A percentile compares a stretch with the other conserved stretches of the same genome.
These are phyloP conservation scores for Leccinum imitatum DNA, from an alignment of 768 basidiomycete species.

Conservation along the genomic window DNA sequence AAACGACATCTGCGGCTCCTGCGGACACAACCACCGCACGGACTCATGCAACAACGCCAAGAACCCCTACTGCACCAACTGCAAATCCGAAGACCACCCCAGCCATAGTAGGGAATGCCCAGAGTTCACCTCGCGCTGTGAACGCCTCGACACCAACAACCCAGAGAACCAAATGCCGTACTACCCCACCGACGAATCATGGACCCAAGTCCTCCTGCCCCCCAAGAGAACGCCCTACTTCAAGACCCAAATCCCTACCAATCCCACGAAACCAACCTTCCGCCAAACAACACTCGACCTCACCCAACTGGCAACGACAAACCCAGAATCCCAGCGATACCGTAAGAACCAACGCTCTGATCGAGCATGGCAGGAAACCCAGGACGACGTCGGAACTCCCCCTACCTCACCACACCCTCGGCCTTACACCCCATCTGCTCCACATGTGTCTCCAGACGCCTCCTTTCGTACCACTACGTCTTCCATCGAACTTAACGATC, in stretches of 20 bases:
- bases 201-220: conserved; percentile 10
- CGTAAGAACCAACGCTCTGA: too few relatives aligned
- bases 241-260: not conserved
- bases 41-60: not conserved
- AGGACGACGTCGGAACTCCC: too few relatives aligned
- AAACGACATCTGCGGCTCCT: not conserved
- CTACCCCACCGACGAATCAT: conserved; percentile 18
- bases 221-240: not conserved
- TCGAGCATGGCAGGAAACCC: too few relatives aligned
- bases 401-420: too few relatives aligned
- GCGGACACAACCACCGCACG: not conserved
- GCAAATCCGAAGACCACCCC: not conserved
- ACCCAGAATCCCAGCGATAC: too few relatives aligned
- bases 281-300: not conserved
- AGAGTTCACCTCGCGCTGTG: not conserved
- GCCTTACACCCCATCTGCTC: too few relatives aligned
- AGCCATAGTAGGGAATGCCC: not conserved
- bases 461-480: too few relatives aligned
- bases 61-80: not conserved
- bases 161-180: conserved; percentile 18
- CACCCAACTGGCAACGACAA: too few relatives aligned
- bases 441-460: too few relatives aligned
- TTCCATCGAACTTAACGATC: too few relatives aligned
- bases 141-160: not conserved
- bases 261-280: not conserved